Percentiles rank a stretch among this genome's conserved stretches.
These are phyloP conservation scores for Helianthus tuberosus DNA, from an alignment of 129 eudicot species.

Conservation along the genomic window DNA sequence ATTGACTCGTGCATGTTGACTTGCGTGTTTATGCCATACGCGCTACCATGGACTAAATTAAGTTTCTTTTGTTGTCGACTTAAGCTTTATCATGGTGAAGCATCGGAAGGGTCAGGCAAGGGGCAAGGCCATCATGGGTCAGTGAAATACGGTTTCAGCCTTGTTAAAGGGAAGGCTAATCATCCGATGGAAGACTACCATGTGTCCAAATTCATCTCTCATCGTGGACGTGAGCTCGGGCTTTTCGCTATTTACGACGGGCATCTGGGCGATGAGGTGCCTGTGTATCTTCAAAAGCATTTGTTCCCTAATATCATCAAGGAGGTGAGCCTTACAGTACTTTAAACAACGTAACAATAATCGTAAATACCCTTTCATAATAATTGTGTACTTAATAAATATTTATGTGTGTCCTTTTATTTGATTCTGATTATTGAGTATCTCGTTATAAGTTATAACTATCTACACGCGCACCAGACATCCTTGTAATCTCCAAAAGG, in stretches of 20 bases:
- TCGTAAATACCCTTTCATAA: background rate
- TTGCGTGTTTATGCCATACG: conserved; percentile 4
- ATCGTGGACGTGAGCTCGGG: conserved; percentile 68
- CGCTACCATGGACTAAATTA: background rate
- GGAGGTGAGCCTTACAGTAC: conserved; percentile 51
- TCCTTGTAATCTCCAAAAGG: background rate
- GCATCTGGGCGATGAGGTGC: conserved; percentile 79
- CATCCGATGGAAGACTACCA: conserved; percentile 96
- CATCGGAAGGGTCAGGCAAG: conserved; percentile 64
- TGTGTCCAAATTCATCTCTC: conserved; percentile 66
- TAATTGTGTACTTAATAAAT: background rate
- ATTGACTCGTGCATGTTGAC: conserved; percentile 17
- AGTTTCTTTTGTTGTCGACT: conserved; percentile 11
- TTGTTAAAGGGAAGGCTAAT: conserved; percentile 83
- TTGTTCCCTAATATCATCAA: conserved; percentile 68
- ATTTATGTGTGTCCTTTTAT: background rate
- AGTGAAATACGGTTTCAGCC: conserved; percentile 62
- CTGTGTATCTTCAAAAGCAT: conserved; percentile 80
- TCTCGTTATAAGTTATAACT: background rate
- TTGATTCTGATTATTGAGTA: too few species aligned
- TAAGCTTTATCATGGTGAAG: conserved; percentile 55
- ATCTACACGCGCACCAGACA: background rate
- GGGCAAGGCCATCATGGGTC: conserved; percentile 67
- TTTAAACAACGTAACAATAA: conserved; percentile 14
- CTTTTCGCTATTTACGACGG: conserved; percentile 90